Conservation (phyloP, 768 basidiomycete genomes). For the Rhodotorula toruloides region DNA sequence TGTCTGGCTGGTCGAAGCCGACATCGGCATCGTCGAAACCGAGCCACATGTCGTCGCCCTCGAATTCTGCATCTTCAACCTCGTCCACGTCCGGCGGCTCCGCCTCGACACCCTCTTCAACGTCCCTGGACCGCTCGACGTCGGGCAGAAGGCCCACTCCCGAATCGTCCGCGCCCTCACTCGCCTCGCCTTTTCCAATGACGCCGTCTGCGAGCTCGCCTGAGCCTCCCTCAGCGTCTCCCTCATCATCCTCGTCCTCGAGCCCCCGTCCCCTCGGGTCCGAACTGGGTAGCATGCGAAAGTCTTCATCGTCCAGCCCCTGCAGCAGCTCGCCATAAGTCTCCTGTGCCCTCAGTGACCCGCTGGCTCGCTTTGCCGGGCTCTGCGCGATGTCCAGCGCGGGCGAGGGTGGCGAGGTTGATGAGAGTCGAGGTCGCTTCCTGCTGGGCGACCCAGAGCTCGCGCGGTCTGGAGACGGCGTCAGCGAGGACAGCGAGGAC, state of each 20-base stretch:
- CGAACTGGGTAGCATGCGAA: constrained; percentile 14
- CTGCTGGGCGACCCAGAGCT: constrained; percentile 1
- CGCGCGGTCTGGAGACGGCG: not conserved
- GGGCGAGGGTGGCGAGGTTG: not conserved
- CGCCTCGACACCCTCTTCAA: not conserved
- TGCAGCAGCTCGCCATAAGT: constrained; percentile 9
- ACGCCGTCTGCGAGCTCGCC: not conserved
- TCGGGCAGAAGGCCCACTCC: constrained; percentile 14
- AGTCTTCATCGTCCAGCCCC: constrained; percentile 12
- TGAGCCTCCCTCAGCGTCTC: not conserved
- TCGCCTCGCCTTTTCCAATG: not conserved
- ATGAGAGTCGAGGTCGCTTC: constrained; percentile 21
- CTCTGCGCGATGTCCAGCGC: not conserved
- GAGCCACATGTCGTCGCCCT: constrained; percentile 37
- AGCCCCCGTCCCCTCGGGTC: not conserved
- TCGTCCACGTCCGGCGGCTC: not conserved
- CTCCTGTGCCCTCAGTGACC: not conserved
- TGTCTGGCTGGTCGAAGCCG: constrained; percentile 18
- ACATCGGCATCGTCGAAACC: constrained; percentile 26
- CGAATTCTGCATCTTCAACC: constrained; percentile 17
- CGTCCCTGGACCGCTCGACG: not conserved
- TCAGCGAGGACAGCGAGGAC: constrained; percentile 5
- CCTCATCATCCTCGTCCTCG: too few relatives aligned
- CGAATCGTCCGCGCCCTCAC: constrained; percentile 30
- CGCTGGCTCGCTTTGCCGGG: not conserved